Base-by-base conservation (phyloP, 805 yeast species). In the Sugiyamaella qingdaonensis region DNA sequence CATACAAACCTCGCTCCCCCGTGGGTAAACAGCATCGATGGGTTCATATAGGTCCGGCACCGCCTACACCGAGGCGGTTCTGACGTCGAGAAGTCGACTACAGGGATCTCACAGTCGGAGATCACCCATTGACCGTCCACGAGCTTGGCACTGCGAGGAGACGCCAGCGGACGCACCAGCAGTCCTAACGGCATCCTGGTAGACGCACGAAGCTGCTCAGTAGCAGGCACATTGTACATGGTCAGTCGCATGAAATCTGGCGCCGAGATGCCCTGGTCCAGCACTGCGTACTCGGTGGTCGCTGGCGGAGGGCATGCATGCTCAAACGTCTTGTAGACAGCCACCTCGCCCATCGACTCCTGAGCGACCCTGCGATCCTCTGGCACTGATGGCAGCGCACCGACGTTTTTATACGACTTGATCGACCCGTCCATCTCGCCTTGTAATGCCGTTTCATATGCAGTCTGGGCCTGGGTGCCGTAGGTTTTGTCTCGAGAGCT, bases 41-140 rank as follows among this genome's bases (percentile, higher is more conserved):
- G 95, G 66, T 92, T 94, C 57, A 90, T 76, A 68, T 90, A 94
- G 1, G 96, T 81, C 52, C 97, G 80, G 71, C 99, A 94, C 57
- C 98, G 84, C 59, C 81, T 79, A 70, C 99, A 94, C 60, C 99
- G 79, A 33, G 95, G 84, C 0, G 96, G 95, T 0, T 89, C 88
- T 13, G 76, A 76, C 5, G 64, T 64, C 21, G 75, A 70, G 72
- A 80, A 78, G 64, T 88, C 91, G 4, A 85, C 83, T 3, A 77
- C 75, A 0, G 96, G 95, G 1, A 90, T 79, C 18, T 5, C 70
- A 2, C 34, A 18, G 11, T 11, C 19, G 11, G 27, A n/a, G 4
- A 29, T 21, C 18, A 42, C 46, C 14, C 46, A 27, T 10, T 45
- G 48, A 7, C 37, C 48, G 8, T 32, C 36, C 13, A 4, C 43